Evolutionary conservation across 2,329 filamentous ascomycete genomes (phyloP), one percentile per base, ranked within the genome.

Genomic region (Xylaria digitata): DNA sequence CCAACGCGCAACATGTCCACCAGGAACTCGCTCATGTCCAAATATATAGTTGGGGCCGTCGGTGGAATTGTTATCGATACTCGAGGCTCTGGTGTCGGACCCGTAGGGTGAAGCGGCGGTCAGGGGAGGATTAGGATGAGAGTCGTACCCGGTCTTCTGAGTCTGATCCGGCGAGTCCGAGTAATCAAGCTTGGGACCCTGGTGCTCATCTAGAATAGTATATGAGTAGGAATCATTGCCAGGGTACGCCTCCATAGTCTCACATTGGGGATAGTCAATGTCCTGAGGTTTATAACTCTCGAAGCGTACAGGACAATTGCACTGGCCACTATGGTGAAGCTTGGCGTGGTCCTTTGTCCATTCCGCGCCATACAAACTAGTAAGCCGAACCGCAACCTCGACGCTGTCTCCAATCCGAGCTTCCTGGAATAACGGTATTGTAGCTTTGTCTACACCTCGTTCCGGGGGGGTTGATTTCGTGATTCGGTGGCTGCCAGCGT

Each of bases 331-430:
- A 3, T 71, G 61, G 70, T 83, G 81, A 4, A 78, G 75, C 19
- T 68, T 65, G 11, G 75, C 74, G 70, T 83, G 81, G 69, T 82
- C 81, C 0, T 66, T 65, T 2, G 76, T 66, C 81, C 81, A 83
- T 67, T 83, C 81, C 2, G 77, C 78, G 1, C 76, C 80, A 64
- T 77, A 82, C n/a, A 80, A 70, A 61, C 79, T 78, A 0, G 74
- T 58, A 9, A 80, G 72, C 1, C 80, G 78, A 40, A 80, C 70
- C 0, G 75, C 50, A 4, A 78, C 72, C 5, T 65, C 70, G 2
- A 70, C 61, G 46, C 34, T 52, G 17, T 70, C 62, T 6, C 56
- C 62, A 6, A 66, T 61, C 26, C 66, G 54, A 6, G 66, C 49
- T 52, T 74, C 72, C 37, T 71, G 50, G 45, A 70, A 73, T 1